Evolutionary conservation across 2,329 filamentous ascomycete species (phyloP).

Genomic region (Fonsecaea pedrosoi): DNA sequence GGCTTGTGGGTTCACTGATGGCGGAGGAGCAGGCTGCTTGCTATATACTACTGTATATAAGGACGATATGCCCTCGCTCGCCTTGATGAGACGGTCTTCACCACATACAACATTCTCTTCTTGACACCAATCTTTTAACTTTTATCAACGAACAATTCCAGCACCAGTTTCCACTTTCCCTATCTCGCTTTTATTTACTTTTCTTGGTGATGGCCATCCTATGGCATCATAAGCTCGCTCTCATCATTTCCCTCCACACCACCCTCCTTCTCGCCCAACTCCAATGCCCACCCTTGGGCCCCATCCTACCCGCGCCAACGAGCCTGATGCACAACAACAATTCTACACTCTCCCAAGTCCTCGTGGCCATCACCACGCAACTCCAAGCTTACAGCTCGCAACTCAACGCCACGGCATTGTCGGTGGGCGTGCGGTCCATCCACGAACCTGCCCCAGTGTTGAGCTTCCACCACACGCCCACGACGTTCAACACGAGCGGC

Average conservation of each 20-base stretch:
- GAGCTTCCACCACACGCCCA: conserved; percentile 6
- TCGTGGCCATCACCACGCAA: not conserved
- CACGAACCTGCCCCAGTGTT: conserved; percentile 1
- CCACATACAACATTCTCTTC: no score
- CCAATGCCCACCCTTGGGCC: not conserved
- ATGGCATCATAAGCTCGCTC: not conserved
- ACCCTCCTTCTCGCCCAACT: not conserved
- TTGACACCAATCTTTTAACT: no score
- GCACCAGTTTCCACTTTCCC: no score
- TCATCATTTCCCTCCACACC: not conserved
- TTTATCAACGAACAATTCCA: no score
- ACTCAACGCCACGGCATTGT: not conserved
- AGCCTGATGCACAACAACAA: not conserved
- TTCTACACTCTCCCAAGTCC: not conserved
- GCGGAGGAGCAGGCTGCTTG: no score
- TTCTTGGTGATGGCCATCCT: not conserved
- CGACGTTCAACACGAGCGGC: conserved; percentile 38
- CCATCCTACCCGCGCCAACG: not conserved
- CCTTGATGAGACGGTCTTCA: no score
- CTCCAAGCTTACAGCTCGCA: not conserved
- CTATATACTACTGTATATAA: no score
- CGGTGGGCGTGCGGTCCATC: conserved; percentile 5
- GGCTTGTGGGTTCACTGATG: no score
- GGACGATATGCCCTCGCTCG: no score
- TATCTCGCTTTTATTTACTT: not conserved